These are phyloP conservation scores for Amylocystis lapponica DNA, from an alignment of 768 basidiomycete genomes.

Conservation along the genomic window DNA sequence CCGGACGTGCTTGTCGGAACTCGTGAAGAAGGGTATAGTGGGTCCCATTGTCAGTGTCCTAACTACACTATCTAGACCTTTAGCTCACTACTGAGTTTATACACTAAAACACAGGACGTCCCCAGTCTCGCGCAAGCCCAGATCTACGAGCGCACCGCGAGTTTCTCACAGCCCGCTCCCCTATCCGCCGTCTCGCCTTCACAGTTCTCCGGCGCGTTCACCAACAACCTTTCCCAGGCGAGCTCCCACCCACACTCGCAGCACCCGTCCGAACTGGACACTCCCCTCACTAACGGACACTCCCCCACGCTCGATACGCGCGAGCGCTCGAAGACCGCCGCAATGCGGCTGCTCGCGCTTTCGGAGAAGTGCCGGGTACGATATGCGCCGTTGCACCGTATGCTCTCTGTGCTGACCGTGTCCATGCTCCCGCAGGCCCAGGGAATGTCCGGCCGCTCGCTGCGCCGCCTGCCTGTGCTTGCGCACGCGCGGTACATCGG, in stretches of 20 bases:
- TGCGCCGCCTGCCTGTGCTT: conserved; percentile 91
- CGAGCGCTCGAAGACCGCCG: conserved; percentile 48
- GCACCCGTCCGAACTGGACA: too few relatives aligned
- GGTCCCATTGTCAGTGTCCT: conserved; percentile 50
- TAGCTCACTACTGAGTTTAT: background rate
- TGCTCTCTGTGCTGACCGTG: background rate
- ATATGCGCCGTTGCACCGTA: background rate
- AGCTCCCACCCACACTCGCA: background rate
- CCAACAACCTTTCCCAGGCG: background rate
- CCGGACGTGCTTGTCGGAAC: conserved; percentile 73
- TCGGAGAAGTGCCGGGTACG: conserved; percentile 76
- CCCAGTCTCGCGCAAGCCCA: conserved; percentile 59
- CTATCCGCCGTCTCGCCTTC: background rate
- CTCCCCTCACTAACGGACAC: conserved; percentile 5
- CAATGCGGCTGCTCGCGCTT: conserved; percentile 56
- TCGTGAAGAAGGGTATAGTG: conserved; percentile 71
- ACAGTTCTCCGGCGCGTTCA: background rate
- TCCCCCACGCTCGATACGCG: conserved; percentile 26
- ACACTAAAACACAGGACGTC: conserved; percentile 54
- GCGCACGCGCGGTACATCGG: conserved; percentile 83
- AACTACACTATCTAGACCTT: too few relatives aligned
- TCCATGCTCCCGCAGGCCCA: conserved; percentile 39
- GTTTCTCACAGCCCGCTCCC: conserved; percentile 9
- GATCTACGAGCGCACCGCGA: conserved; percentile 38
- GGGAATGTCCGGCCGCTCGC: conserved; percentile 87